These are phyloP conservation scores for Phytophthora pseudosyringae DNA, from an alignment of 352 stramenopile species.

Conservation along the genomic window DNA sequence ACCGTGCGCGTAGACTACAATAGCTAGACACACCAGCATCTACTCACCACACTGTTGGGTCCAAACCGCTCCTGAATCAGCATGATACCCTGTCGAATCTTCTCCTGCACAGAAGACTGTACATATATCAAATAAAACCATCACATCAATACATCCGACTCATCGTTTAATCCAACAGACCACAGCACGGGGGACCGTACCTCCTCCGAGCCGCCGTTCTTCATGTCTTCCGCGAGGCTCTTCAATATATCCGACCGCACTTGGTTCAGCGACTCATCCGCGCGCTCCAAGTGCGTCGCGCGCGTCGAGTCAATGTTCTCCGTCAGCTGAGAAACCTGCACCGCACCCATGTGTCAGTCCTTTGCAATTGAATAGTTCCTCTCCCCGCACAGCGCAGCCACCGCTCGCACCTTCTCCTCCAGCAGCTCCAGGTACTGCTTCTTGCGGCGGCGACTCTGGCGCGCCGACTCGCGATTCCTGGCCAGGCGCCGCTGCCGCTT, in stretches of 20 bases:
- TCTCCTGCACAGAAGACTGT: slow-evolving; percentile 55
- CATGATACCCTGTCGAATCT: slow-evolving; percentile 81
- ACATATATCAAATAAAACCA: background rate
- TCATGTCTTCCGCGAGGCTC: slow-evolving; percentile 70
- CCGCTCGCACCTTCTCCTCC: slow-evolving; percentile 73
- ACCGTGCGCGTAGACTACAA: background rate
- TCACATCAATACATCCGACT: slow-evolving; percentile 3
- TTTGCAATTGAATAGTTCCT: background rate
- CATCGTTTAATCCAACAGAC: background rate
- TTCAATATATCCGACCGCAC: slow-evolving; percentile 82
- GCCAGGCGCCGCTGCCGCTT: slow-evolving; percentile 80
- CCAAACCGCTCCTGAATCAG: slow-evolving; percentile 86
- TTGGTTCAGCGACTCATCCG: slow-evolving; percentile 78
- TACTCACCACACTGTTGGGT: slow-evolving; percentile 76
- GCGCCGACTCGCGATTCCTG: slow-evolving; percentile 88
- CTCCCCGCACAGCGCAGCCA: background rate
- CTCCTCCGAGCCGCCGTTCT: slow-evolving; percentile 62
- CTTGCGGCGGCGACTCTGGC: slow-evolving; percentile 88
- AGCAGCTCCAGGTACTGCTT: slow-evolving; percentile 91
- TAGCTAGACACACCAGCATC: background rate
- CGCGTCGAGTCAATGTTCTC: slow-evolving; percentile 87
- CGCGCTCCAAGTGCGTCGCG: slow-evolving; percentile 74
- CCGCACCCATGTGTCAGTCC: slow-evolving; percentile 1
- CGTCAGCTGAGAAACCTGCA: slow-evolving; percentile 83
- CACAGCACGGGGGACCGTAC: slow-evolving; percentile 20